Evolutionary conservation across 208 protist genomes (phyloP), one percentile per base, ranked within the genome.

Genomic region (Blastocrithidia nonstop): DNA sequence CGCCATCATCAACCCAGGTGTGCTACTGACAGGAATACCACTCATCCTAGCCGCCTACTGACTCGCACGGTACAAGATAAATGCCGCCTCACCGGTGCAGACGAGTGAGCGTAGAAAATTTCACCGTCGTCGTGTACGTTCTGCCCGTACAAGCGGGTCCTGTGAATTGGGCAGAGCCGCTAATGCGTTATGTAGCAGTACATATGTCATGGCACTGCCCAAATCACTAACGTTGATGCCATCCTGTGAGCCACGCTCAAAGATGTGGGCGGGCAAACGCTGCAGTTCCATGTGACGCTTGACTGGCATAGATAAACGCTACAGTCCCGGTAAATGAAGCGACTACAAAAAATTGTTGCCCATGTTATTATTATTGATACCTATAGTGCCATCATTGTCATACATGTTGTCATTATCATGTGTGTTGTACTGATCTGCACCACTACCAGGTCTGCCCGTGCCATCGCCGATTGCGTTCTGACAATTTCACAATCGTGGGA

Each of bases 81-180:
- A 83, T 9, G 64, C 49, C 1, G 77, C 82, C 57, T 85, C 71
- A 1, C 82, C 82, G 31, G 76, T 88, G n/a, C 66, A 37, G 19
- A 91, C 82, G 24, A 91, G 62, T 3, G 68, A 53, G 16, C 82
- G 76, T 16, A 91, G 45, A 50, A 71, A 91, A 33, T 71, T 61
- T 77, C 82, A 91, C 15, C 82, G 76, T 38, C 74, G 57, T 29
- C 56, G 57, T 2, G 74, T 75, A 49, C 82, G 54, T 32, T 54
- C 27, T 22, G 50, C 28, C 36, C 45, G 13, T 17, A 57, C 39
- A 25, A 68, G 50, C 35, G 36, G 27, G 24, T 65, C 61, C 13
- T 44, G 36, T 32, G 71, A 71, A 17, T 53, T 54, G 16, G 59
- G 43, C 19, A 71, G 43, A 21, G 50, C 51, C 20, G 50, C 57